Conservation (phyloP, 148 eudicot genomes). For the Chenopodium album region DNA sequence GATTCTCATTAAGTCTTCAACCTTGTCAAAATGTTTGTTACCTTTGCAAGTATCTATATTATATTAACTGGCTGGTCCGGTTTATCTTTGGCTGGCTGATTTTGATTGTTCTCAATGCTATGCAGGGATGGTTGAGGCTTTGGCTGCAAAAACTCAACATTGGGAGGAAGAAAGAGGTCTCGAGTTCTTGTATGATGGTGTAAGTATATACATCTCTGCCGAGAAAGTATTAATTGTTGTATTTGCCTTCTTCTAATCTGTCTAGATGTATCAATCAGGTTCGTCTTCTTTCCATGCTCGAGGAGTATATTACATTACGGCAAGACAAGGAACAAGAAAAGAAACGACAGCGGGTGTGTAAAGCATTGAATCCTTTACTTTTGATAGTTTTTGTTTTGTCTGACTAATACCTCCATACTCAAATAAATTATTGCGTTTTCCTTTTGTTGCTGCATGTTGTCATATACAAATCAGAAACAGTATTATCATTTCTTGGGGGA, state of each 20-base stretch:
- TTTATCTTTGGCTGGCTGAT: background rate
- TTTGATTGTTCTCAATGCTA: slow-evolving; percentile 6
- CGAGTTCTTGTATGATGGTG: slow-evolving; percentile 85
- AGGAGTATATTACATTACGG: slow-evolving; percentile 54
- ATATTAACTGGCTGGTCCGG: background rate
- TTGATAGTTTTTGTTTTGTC: background rate
- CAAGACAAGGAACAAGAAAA: slow-evolving; percentile 82
- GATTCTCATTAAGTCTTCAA: background rate
- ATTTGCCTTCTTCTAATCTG: background rate
- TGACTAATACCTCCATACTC: no score
- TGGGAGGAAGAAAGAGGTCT: slow-evolving; percentile 86
- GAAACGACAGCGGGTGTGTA: slow-evolving; percentile 76
- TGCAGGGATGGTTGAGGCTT: slow-evolving; percentile 80
- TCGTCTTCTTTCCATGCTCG: slow-evolving; percentile 76
- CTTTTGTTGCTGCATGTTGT: no score
- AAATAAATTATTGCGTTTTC: no score
- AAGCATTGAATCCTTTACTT: background rate
- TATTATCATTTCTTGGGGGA: no score
- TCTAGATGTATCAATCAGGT: slow-evolving; percentile 38
- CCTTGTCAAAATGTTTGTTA: background rate
- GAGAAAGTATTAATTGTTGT: background rate
- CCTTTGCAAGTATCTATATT: background rate
- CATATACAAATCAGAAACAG: no score
- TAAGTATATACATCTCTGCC: slow-evolving; percentile 39
- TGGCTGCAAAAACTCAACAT: slow-evolving; percentile 56